Evolutionary conservation across 75 land plant genomes (phyloP).

Genomic region (Picea sitchensis): DNA sequence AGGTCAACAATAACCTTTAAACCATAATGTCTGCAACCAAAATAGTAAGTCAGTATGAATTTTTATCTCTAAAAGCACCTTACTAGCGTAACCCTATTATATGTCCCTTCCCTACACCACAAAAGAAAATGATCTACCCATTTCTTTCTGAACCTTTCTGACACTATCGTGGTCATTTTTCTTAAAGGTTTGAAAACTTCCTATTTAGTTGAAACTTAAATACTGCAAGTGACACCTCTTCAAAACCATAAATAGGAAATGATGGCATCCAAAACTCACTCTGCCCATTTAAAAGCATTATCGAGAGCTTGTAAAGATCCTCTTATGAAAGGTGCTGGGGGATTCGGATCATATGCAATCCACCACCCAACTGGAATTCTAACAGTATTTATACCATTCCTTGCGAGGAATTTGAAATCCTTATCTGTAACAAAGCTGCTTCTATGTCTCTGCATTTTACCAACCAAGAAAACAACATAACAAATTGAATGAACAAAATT

Average conservation of each 20-base stretch:
- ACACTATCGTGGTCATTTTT: neutral
- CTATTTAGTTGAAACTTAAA: neutral
- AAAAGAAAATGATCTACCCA: neutral
- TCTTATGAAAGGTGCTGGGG: constrained; percentile 76
- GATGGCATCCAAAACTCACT: constrained; percentile 41
- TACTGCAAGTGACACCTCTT: neutral
- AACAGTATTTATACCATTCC: constrained; percentile 72
- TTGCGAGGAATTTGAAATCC: constrained; percentile 55
- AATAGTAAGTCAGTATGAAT: neutral
- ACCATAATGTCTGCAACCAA: constrained; percentile 36
- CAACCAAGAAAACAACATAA: neutral
- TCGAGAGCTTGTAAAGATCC: constrained; percentile 75
- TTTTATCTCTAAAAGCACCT: neutral
- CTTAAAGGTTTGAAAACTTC: neutral
- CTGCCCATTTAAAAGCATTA: constrained; percentile 80
- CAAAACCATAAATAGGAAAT: too few relatives aligned
- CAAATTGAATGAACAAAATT: constrained; percentile 7
- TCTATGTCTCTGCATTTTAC: constrained; percentile 59
- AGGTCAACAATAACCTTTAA: constrained; percentile 77
- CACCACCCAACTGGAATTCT: constrained; percentile 95
- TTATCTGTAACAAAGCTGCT: constrained; percentile 47
- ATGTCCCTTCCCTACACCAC: neutral
- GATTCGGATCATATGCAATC: constrained; percentile 79
- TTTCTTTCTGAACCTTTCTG: neutral
- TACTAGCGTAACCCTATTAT: neutral